phyloP scores from a whole-genome alignment of 2,329 filamentous ascomycete genomes.

The Fusarium hostae region DNA sequence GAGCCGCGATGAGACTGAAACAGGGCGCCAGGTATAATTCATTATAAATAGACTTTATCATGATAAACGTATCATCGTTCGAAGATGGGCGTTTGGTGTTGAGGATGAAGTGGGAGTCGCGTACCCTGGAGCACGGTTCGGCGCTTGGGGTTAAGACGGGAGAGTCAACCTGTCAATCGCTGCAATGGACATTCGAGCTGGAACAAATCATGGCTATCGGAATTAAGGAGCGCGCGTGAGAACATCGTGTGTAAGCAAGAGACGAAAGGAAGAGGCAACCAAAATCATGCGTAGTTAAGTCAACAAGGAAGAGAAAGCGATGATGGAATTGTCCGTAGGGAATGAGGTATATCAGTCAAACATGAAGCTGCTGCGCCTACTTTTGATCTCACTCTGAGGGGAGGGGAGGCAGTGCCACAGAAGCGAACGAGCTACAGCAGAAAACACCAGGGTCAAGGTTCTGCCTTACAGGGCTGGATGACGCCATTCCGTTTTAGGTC shows the following conservation, averaged over 20 bases:
- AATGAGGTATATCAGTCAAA: slow-evolving; percentile 12
- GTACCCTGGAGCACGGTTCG: slow-evolving; percentile 11
- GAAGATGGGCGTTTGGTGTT: neutral
- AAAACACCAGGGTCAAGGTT: slow-evolving; percentile 1
- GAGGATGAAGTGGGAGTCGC: neutral
- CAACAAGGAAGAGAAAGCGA: neutral
- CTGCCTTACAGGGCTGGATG: slow-evolving; percentile 38
- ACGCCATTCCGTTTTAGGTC: slow-evolving; percentile 13
- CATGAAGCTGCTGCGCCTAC: slow-evolving; percentile 19
- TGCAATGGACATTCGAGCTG: neutral
- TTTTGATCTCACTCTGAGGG: neutral
- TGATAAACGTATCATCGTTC: slow-evolving; percentile 1
- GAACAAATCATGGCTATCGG: neutral
- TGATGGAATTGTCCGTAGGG: neutral
- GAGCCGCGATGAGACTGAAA: neutral
- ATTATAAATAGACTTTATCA: neutral
- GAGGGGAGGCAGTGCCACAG: slow-evolving; percentile 25
- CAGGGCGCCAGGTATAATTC: neutral
- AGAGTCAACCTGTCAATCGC: neutral
- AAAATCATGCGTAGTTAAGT: neutral
- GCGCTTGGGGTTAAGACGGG: slow-evolving; percentile 12
- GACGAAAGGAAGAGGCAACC: slow-evolving; percentile 29
- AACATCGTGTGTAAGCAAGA: neutral
- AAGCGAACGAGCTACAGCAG: neutral
- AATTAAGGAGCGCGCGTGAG: neutral